phyloP scores from a whole-genome alignment of 768 basidiomycete species.

The Psilocybe subaeruginosa region DNA sequence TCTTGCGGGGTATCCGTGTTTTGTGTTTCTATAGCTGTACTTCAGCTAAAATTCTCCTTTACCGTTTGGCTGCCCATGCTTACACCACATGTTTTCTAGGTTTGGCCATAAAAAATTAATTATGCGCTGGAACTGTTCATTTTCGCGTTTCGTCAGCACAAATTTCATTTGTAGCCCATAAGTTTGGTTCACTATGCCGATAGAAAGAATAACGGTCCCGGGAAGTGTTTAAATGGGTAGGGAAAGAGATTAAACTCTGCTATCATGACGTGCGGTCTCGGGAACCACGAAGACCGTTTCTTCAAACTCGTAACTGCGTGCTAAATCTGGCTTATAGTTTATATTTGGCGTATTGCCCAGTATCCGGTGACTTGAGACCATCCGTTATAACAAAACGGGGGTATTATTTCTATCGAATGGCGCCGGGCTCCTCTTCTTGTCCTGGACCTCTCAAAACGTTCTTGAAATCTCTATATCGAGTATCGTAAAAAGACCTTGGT shows the following conservation, averaged over 20 bases:
- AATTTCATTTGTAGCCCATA: not conserved
- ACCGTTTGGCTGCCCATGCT: constrained; percentile 7
- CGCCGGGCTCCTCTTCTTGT: constrained; percentile 5
- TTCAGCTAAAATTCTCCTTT: constrained; percentile 3
- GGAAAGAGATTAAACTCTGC: not conserved
- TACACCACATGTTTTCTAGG: constrained; percentile 10
- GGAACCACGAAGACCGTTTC: not conserved
- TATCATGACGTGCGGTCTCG: not conserved
- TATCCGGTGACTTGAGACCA: constrained; percentile 12
- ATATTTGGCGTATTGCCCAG: not conserved
- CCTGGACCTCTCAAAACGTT: not conserved
- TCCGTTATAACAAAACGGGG: constrained; percentile 5
- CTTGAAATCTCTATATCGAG: constrained; percentile 7
- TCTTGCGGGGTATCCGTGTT: too few relatives aligned
- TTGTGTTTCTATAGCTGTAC: not conserved
- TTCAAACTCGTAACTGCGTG: not conserved
- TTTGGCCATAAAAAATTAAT: not conserved
- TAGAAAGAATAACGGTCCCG: not conserved
- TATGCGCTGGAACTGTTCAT: not conserved
- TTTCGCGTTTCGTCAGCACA: not conserved
- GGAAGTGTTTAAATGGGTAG: not conserved
- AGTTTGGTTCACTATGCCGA: too few relatives aligned
- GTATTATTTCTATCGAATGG: constrained; percentile 8
- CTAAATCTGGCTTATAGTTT: not conserved
- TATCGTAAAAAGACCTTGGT: not conserved